Percentiles rank a stretch among this genome's conserved stretches.
Evolutionary conservation across 371 early-diverging fungal species (phyloP).

Genomic region (Syncephalis plumigaleata): DNA sequence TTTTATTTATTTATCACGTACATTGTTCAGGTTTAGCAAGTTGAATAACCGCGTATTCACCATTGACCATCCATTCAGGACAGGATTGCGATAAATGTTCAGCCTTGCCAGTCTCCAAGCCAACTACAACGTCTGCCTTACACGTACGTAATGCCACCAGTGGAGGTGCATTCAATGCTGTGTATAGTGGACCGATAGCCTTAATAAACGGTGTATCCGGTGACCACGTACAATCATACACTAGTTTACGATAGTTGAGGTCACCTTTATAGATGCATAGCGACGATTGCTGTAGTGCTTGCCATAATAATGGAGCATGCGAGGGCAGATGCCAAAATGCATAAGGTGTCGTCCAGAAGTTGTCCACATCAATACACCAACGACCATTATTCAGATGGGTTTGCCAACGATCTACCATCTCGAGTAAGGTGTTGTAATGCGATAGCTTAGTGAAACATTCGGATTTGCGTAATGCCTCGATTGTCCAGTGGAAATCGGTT

Average conservation of each 20-base stretch:
- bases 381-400: slow-evolving; percentile 28
- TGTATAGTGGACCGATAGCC: slow-evolving; percentile 58
- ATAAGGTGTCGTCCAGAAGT: slow-evolving; percentile 75
- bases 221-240: slow-evolving; percentile 76
- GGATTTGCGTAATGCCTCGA: slow-evolving; percentile 16
- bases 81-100: slow-evolving; percentile 25
- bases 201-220: slow-evolving; percentile 56
- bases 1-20: too few relatives aligned
- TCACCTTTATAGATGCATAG: slow-evolving; percentile 89
- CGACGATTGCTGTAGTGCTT: slow-evolving; percentile 29
- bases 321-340: slow-evolving; percentile 55
- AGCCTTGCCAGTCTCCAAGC: slow-evolving; percentile 41
- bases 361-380: slow-evolving; percentile 44
- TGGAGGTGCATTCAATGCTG: slow-evolving; percentile 22
- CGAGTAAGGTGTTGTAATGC: background rate
- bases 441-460: too few relatives aligned
- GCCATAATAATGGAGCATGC: slow-evolving; percentile 38
- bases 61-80: slow-evolving; percentile 40
- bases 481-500: slow-evolving; percentile 51
- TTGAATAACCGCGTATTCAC: slow-evolving; percentile 65
- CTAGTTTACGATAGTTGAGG: slow-evolving; percentile 85
- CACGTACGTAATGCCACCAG: slow-evolving; percentile 66
- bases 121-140: slow-evolving; percentile 76
- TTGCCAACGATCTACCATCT: slow-evolving; percentile 49
- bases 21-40: slow-evolving; percentile 6